Evolutionary conservation across 768 basidiomycete species (phyloP).

Genomic region (Neoboletus brunneissimus): DNA sequence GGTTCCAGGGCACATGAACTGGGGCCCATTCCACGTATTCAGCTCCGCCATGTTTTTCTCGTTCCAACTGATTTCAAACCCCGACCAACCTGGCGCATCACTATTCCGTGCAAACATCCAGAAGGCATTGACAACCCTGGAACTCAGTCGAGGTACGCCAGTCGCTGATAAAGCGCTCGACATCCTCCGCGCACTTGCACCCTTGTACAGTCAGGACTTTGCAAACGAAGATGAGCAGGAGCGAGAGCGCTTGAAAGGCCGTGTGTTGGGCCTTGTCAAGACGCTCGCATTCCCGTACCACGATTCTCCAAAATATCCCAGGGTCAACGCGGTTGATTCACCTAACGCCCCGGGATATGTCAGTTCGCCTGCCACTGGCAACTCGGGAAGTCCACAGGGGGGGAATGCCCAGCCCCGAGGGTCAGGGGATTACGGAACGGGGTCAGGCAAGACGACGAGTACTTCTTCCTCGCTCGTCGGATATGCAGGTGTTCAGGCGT

Average conservation of each 20-base stretch:
- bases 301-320: constrained; percentile 56
- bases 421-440: constrained; percentile 25
- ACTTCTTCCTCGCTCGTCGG: constrained; percentile 27
- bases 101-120: constrained; percentile 75
- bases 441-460: constrained; percentile 18
- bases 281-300: constrained; percentile 83
- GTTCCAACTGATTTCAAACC: constrained; percentile 80
- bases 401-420: constrained; percentile 21
- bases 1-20: constrained; percentile 80
- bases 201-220: constrained; percentile 69
- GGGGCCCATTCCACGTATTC: constrained; percentile 83
- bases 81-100: constrained; percentile 74
- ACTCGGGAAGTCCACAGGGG: constrained; percentile 52
- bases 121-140: constrained; percentile 63
- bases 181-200: constrained; percentile 68
- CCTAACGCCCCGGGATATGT: constrained; percentile 43
- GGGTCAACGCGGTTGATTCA: constrained; percentile 45
- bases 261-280: constrained; percentile 63
- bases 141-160: constrained; percentile 58
- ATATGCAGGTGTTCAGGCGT: constrained; percentile 19
- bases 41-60: constrained; percentile 89
- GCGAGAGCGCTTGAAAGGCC: constrained; percentile 57
- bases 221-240: constrained; percentile 46
- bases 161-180: constrained; percentile 75
- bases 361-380: constrained; percentile 58